phyloP scores from a whole-genome alignment of 2,329 filamentous ascomycete species.

The Pseudogymnoascus verrucosus region DNA sequence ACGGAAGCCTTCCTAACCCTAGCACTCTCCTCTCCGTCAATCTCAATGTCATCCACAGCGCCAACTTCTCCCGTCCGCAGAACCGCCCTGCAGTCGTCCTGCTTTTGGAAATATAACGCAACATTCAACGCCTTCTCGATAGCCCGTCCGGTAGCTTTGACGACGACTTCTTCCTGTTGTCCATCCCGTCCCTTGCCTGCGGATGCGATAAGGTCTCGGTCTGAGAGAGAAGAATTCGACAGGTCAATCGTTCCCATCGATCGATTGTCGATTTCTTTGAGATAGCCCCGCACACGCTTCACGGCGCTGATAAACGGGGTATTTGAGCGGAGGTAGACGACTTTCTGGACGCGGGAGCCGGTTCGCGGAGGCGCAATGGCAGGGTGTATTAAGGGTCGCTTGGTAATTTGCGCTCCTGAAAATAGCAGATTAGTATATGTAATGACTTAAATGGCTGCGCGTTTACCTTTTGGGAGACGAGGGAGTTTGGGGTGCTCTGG shows the following conservation, averaged over 20 bases:
- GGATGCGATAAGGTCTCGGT: conserved; percentile 17
- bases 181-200: conserved; percentile 15
- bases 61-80: conserved; percentile 27
- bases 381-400: conserved; percentile 28
- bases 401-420: conserved; percentile 25
- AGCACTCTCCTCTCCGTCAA: conserved; percentile 22
- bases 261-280: conserved; percentile 22
- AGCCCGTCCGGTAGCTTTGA: conserved; percentile 27
- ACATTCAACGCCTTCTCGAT: conserved; percentile 24
- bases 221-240: neutral
- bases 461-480: conserved; percentile 17
- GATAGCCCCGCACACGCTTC: conserved; percentile 24
- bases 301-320: conserved; percentile 25
- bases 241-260: conserved; percentile 16
- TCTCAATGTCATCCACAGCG: conserved; percentile 27
- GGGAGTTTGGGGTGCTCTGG: conserved; percentile 18
- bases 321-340: conserved; percentile 24
- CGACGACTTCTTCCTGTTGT: conserved; percentile 21
- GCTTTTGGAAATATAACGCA: conserved; percentile 21
- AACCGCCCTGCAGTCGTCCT: conserved; percentile 22
- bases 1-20: conserved; percentile 19
- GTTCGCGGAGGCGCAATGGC: conserved; percentile 19
- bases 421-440: neutral
- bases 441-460: neutral
- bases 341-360: conserved; percentile 19